These are phyloP conservation scores for Phaeosphaeria sp. DNA, from an alignment of 2,329 filamentous ascomycete genomes.

Conservation along the genomic window DNA sequence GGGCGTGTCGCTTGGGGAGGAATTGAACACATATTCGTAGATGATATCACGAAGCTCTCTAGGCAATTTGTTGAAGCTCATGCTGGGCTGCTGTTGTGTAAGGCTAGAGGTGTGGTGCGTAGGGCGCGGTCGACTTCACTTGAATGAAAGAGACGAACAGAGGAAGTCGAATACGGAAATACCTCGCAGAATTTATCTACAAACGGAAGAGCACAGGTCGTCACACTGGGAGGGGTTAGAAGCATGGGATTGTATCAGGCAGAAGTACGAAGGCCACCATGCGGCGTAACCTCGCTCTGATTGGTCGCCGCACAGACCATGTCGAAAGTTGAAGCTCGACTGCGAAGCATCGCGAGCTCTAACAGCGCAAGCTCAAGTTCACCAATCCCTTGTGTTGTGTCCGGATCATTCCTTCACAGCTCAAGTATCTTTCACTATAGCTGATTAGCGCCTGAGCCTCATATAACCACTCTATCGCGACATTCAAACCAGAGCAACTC, in stretches of 20 bases:
- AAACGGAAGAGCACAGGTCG: not conserved
- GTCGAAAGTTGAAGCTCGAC: conserved; percentile 8
- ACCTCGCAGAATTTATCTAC: not conserved
- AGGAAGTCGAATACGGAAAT: not conserved
- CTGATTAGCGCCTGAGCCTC: not conserved
- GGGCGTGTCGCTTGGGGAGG: not conserved
- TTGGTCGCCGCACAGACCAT: conserved; percentile 8
- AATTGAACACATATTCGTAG: not conserved
- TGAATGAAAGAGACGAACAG: not conserved
- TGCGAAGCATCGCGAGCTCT: conserved; percentile 3
- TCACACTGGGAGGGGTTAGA: not conserved
- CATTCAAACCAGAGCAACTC: not conserved
- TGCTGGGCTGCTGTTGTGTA: not conserved
- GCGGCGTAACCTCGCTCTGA: conserved; percentile 1
- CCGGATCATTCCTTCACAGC: too few species aligned
- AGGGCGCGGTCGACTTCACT: too few species aligned
- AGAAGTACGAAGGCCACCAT: not conserved
- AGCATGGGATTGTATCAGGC: not conserved
- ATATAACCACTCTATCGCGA: not conserved
- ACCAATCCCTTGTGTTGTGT: not conserved
- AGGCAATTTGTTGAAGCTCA: not conserved
- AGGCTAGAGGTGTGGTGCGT: not conserved
- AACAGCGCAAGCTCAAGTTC: not conserved
- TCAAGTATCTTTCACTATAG: too few species aligned
- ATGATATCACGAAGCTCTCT: not conserved